Conservation (phyloP, 2,329 filamentous ascomycete species). For the Tolypocladium endophyticum region DNA sequence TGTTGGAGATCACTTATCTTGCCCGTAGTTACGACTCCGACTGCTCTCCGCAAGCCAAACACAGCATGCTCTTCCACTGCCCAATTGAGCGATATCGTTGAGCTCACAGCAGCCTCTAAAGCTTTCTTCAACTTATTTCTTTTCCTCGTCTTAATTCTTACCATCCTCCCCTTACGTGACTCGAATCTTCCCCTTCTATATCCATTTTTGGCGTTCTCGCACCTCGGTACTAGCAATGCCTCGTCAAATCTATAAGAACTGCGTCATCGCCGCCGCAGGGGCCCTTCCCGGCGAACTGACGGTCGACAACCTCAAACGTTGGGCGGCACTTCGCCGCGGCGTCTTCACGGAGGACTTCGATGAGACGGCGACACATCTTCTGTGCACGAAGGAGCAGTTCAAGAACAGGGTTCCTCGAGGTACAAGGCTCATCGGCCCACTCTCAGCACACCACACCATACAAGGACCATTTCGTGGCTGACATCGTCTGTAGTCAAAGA, state of each 20-base stretch:
- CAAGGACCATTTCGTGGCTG: neutral
- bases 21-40: neutral
- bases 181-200: neutral
- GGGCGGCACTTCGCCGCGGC: constrained; percentile 56
- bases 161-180: neutral
- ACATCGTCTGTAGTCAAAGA: constrained; percentile 20
- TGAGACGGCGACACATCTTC: constrained; percentile 57
- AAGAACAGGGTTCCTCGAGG: constrained; percentile 29
- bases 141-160: neutral
- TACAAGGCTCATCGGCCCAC: constrained; percentile 6
- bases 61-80: neutral
- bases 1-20: neutral
- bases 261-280: constrained; percentile 48
- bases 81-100: neutral
- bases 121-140: neutral
- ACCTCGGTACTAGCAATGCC: constrained; percentile 12
- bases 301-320: constrained; percentile 49
- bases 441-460: neutral
- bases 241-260: constrained; percentile 36
- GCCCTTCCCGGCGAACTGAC: constrained; percentile 39
- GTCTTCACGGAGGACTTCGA: constrained; percentile 40
- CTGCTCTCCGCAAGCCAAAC: neutral
- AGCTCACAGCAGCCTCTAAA: neutral
- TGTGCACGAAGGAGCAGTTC: constrained; percentile 55
- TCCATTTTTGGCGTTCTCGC: neutral